These are phyloP conservation scores for Fusarium guadeloupense DNA, from an alignment of 2,329 filamentous ascomycete species.

Conservation along the genomic window DNA sequence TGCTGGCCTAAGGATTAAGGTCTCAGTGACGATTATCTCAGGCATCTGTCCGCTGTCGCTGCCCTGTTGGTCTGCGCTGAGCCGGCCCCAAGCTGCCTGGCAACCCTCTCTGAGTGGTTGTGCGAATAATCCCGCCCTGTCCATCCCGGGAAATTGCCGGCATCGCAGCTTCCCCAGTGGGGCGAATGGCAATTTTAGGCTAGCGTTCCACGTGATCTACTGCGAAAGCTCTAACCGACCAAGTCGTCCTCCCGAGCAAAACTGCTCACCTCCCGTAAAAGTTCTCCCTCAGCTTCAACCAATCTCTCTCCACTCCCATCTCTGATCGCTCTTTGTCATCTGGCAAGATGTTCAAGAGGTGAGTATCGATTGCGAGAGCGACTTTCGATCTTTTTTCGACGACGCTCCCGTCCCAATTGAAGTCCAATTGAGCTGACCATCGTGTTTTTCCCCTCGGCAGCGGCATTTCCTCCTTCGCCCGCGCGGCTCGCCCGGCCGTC, in stretches of 20 bases:
- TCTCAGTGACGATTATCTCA: conserved; percentile 11
- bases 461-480: conserved; percentile 72
- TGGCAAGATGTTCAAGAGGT: conserved; percentile 87
- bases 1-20: conserved; percentile 3
- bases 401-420: conserved; percentile 54
- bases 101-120: conserved; percentile 10
- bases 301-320: conserved; percentile 68
- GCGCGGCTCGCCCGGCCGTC: conserved; percentile 69
- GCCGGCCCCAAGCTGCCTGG: not conserved
- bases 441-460: conserved; percentile 54
- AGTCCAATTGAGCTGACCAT: conserved; percentile 56
- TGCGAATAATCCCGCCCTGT: conserved; percentile 43
- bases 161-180: conserved; percentile 40
- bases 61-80: conserved; percentile 6
- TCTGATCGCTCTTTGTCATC: conserved; percentile 72
- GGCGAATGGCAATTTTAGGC: conserved; percentile 39
- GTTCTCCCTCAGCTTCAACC: conserved; percentile 59
- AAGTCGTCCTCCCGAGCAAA: conserved; percentile 57
- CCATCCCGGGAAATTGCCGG: conserved; percentile 46
- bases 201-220: conserved; percentile 51
- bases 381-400: conserved; percentile 42
- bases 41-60: conserved; percentile 12
- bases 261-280: conserved; percentile 59
- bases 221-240: conserved; percentile 56
- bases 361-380: conserved; percentile 54